These are phyloP conservation scores for Umbelopsis vinacea DNA, from an alignment of 192 early-diverging fungal species.

Conservation along the genomic window DNA sequence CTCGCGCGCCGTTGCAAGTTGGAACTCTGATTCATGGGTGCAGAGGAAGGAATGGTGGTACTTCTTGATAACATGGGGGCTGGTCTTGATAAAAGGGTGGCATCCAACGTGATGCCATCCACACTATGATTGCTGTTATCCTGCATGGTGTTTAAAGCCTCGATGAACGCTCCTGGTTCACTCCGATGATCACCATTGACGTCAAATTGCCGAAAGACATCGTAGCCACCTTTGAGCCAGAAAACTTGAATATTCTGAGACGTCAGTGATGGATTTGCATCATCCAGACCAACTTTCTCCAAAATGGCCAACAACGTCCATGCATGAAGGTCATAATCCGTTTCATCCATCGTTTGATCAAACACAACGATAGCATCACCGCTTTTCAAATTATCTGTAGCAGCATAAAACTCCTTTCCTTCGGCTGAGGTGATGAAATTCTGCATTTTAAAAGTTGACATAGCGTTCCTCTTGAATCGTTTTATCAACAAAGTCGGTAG, in stretches of 20 bases:
- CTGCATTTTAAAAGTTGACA: conserved; percentile 55
- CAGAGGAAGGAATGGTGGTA: conserved; percentile 21
- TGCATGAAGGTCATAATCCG: conserved; percentile 39
- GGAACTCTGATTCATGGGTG: background rate
- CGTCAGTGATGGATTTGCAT: background rate
- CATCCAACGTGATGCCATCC: background rate
- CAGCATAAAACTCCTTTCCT: conserved; percentile 44
- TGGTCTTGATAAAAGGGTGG: conserved; percentile 7
- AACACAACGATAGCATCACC: conserved; percentile 39
- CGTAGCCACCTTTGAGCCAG: conserved; percentile 54
- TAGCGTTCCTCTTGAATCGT: conserved; percentile 51
- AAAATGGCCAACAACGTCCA: conserved; percentile 53
- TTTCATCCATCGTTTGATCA: conserved; percentile 45
- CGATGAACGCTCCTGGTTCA: background rate
- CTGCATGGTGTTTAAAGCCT: background rate
- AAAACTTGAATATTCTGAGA: conserved; percentile 26
- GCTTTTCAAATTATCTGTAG: conserved; percentile 26
- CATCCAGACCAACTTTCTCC: conserved; percentile 33
- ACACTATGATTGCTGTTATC: background rate
- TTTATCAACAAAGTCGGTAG: conserved; percentile 56
- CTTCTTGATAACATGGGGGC: conserved; percentile 23
- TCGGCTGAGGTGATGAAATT: conserved; percentile 57
- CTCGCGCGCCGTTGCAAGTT: conserved; percentile 30
- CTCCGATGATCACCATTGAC: background rate
- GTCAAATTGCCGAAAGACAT: conserved; percentile 36